phyloP scores from a whole-genome alignment of 2,329 filamentous ascomycete species.

The Orbilia blumenaviensis region DNA sequence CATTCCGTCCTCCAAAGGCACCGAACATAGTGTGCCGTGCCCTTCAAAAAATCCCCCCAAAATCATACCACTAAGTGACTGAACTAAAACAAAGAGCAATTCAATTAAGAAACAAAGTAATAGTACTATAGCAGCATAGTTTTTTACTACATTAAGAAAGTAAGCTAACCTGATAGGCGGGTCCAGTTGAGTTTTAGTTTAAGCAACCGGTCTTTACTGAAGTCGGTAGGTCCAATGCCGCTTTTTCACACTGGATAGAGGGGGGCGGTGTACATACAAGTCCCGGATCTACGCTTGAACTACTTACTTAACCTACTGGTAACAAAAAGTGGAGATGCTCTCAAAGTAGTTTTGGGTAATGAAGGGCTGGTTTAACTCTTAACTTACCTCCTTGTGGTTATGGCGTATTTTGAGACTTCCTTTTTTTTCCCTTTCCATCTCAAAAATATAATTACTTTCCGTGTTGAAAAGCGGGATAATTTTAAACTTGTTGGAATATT shows the following conservation, averaged over 20 bases:
- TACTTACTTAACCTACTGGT: not conserved
- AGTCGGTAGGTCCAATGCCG: conserved; percentile 3
- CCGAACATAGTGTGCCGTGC: not conserved
- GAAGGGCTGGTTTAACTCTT: not conserved
- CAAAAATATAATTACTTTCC: not conserved
- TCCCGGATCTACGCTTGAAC: no score
- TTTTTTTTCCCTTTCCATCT: no score
- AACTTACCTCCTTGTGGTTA: not conserved
- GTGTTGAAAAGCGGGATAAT: not conserved
- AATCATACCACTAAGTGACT: no score
- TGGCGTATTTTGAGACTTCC: no score
- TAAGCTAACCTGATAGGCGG: not conserved
- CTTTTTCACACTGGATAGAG: not conserved
- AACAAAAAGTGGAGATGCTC: no score
- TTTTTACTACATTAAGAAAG: not conserved
- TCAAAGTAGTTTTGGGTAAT: no score
- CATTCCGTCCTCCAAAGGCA: conserved; percentile 1
- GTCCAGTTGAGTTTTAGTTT: not conserved
- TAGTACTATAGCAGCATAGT: no score
- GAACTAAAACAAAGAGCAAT: no score
- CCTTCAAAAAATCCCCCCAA: not conserved
- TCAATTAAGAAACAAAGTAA: no score
- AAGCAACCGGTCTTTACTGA: no score
- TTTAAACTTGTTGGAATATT: no score
- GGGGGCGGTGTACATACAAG: not conserved